Percentiles rank a stretch among this genome's conserved stretches.
Evolutionary conservation across 2,329 filamentous ascomycete species (phyloP).

Genomic region (Gyromitra esculenta): DNA sequence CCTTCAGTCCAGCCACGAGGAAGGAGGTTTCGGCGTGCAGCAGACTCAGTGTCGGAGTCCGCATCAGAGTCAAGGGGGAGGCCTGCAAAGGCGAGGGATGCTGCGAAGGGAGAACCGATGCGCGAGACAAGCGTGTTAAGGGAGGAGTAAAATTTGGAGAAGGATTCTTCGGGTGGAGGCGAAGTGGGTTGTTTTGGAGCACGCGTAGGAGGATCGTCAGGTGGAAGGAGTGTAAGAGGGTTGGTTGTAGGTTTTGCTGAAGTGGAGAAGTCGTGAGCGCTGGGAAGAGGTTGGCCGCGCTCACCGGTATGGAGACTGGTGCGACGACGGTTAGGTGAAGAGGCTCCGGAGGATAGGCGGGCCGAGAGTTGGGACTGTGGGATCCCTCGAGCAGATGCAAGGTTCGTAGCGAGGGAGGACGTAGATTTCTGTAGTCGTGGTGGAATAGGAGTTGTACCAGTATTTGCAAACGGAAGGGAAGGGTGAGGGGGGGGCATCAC

Average conservation of each 20-base stretch:
- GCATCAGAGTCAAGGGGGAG: slow-evolving; percentile 70
- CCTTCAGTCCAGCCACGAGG: slow-evolving; percentile 54
- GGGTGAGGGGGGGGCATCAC: slow-evolving; percentile 20
- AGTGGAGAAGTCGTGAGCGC: slow-evolving; percentile 33
- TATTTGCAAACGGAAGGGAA: slow-evolving; percentile 51
- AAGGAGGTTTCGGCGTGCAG: slow-evolving; percentile 52
- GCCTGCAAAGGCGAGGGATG: slow-evolving; percentile 90
- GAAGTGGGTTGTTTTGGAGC: slow-evolving; percentile 46
- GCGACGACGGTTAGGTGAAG: slow-evolving; percentile 45
- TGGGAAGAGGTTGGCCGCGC: slow-evolving; percentile 23
- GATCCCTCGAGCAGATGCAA: slow-evolving; percentile 86
- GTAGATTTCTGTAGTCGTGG: slow-evolving; percentile 60
- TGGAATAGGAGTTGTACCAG: slow-evolving; percentile 45
- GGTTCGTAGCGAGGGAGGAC: slow-evolving; percentile 86
- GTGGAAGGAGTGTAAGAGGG: slow-evolving; percentile 50
- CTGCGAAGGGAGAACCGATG: slow-evolving; percentile 71
- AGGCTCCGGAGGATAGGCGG: slow-evolving; percentile 65
- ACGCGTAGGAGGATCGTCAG: slow-evolving; percentile 50
- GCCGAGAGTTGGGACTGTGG: slow-evolving; percentile 60
- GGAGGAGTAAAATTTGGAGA: slow-evolving; percentile 88
- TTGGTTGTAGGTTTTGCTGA: slow-evolving; percentile 53
- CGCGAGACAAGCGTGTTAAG: slow-evolving; percentile 87
- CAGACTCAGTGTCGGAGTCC: slow-evolving; percentile 52
- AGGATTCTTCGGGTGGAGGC: slow-evolving; percentile 74
- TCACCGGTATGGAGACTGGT: slow-evolving; percentile 23